These are phyloP conservation scores for Phlebiopsis flavidoalba DNA, from an alignment of 768 basidiomycete species.

Conservation along the genomic window DNA sequence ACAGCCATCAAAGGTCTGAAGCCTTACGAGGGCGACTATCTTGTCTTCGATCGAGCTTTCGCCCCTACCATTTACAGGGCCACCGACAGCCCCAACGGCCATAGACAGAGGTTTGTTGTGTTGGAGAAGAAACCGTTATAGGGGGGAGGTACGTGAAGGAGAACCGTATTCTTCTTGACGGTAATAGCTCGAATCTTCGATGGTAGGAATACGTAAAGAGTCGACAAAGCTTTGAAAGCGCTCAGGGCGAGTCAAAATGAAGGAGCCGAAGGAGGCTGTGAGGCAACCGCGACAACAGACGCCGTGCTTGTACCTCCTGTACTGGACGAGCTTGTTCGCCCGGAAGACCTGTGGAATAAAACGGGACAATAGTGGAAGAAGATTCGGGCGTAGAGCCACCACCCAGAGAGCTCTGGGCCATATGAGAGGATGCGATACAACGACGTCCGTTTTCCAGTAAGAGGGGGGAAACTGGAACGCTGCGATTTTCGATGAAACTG, in stretches of 20 bases:
- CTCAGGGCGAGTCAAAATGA: not conserved
- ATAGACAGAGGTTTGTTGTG: not conserved
- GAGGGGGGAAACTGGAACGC: too few relatives aligned
- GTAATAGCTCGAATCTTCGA: not conserved
- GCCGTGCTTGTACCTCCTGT: not conserved
- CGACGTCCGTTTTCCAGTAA: too few relatives aligned
- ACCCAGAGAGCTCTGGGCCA: too few relatives aligned
- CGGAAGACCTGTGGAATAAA: not conserved
- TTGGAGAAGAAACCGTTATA: too few relatives aligned
- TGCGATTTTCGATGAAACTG: not conserved
- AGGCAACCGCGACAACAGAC: not conserved
- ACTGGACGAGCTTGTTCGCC: not conserved
- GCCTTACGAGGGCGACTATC: conserved; percentile 31
- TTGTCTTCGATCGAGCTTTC: conserved; percentile 2
- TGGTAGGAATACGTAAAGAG: not conserved
- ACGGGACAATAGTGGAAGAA: not conserved
- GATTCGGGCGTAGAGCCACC: too few relatives aligned
- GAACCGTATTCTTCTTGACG: not conserved
- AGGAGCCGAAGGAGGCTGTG: not conserved
- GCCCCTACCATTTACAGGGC: too few relatives aligned
- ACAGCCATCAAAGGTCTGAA: conserved; percentile 41
- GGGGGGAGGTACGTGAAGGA: not conserved
- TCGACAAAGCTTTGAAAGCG: not conserved
- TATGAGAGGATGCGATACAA: too few relatives aligned
- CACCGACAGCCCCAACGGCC: too few relatives aligned